These are phyloP conservation scores for Microcyclospora tardicrescens DNA, from an alignment of 2,329 filamentous ascomycete species.

Conservation along the genomic window DNA sequence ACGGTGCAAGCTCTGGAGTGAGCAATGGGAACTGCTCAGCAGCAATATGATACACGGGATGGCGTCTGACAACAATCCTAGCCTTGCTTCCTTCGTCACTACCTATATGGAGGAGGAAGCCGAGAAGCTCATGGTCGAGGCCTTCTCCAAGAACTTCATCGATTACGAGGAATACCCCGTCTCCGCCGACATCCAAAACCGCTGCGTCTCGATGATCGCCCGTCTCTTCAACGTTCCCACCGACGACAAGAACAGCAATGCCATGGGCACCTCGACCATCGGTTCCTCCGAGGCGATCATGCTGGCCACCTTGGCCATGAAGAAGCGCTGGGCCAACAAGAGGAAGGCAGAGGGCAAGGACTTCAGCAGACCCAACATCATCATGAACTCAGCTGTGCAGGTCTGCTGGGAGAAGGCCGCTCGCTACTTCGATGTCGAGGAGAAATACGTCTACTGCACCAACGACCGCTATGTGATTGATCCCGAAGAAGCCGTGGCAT, in stretches of 20 bases:
- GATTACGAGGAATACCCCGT: conserved; percentile 40
- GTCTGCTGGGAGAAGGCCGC: conserved; percentile 86
- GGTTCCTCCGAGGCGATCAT: conserved; percentile 84
- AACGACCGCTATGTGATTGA: conserved; percentile 50
- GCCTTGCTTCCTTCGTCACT: conserved; percentile 83
- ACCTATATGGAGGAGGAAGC: conserved; percentile 98
- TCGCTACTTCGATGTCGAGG: conserved; percentile 59
- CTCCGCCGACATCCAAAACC: conserved; percentile 56
- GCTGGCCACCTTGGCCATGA: conserved; percentile 79
- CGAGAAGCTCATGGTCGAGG: conserved; percentile 88
- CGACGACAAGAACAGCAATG: conserved; percentile 41
- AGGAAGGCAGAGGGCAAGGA: conserved; percentile 73
- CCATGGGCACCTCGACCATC: conserved; percentile 77
- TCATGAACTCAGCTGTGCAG: conserved; percentile 94
- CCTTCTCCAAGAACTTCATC: conserved; percentile 83
- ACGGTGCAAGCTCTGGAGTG: no score
- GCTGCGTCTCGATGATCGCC: conserved; percentile 64
- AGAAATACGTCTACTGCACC: conserved; percentile 61
- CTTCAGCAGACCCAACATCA: conserved; percentile 67
- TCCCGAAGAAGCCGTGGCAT: conserved; percentile 46
- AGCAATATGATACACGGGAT: background rate
- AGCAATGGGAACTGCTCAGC: background rate
- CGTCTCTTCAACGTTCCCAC: conserved; percentile 71
- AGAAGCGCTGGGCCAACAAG: conserved; percentile 84
- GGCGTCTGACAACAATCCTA: conserved; percentile 25